A percentile compares a stretch with the other conserved stretches of the same genome.
phyloP scores from a whole-genome alignment of 768 basidiomycete genomes.

The Rubroboletus satanas region DNA sequence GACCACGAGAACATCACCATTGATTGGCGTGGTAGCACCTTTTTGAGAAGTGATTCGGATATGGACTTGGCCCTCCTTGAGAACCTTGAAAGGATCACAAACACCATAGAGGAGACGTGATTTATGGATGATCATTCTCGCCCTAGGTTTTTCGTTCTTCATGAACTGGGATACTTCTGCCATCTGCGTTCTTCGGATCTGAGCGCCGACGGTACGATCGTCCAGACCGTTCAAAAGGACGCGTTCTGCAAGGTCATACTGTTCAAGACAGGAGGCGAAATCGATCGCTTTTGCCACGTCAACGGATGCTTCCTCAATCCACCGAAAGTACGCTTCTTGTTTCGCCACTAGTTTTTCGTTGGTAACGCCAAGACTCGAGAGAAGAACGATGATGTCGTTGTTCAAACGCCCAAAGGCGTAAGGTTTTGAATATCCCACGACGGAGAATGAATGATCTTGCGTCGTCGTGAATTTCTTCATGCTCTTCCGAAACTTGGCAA shows the following conservation, averaged over 20 bases:
- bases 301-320: slow-evolving; percentile 49
- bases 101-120: slow-evolving; percentile 64
- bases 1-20: slow-evolving; percentile 60
- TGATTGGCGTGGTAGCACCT: slow-evolving; percentile 52
- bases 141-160: slow-evolving; percentile 51
- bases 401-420: slow-evolving; percentile 65
- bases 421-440: slow-evolving; percentile 60
- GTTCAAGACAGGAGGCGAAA: slow-evolving; percentile 49
- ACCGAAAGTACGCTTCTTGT: slow-evolving; percentile 55
- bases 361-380: slow-evolving; percentile 59
- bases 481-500: slow-evolving; percentile 60
- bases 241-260: slow-evolving; percentile 48
- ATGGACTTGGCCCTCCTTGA: slow-evolving; percentile 62
- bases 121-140: slow-evolving; percentile 58
- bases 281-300: slow-evolving; percentile 51
- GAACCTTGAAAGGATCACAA: slow-evolving; percentile 60
- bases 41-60: slow-evolving; percentile 53
- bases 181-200: slow-evolving; percentile 44
- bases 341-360: slow-evolving; percentile 51
- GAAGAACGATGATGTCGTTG: slow-evolving; percentile 64
- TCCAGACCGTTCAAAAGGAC: slow-evolving; percentile 56
- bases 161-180: slow-evolving; percentile 48
- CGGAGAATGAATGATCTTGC: slow-evolving; percentile 57
- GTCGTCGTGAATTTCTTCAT: slow-evolving; percentile 68
- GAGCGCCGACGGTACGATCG: slow-evolving; percentile 35